Base-by-base conservation (phyloP, 495 filamentous ascomycete species). In the Penicillium bialowiezense region DNA sequence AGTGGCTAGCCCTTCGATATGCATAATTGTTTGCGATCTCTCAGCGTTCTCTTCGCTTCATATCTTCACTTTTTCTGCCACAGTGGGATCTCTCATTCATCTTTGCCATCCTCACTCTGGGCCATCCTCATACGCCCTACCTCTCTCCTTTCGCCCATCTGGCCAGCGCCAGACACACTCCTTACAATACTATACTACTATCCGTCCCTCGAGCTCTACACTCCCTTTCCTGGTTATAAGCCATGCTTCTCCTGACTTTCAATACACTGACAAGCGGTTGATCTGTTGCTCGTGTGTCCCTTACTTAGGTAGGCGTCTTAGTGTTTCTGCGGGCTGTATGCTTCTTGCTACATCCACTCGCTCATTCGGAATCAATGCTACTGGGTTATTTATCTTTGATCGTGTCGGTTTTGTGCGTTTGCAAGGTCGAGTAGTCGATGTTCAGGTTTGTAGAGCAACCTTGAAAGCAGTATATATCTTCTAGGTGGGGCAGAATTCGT, bases 201-300 rank as follows among this genome's bases (percentile, higher is more conserved):
- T 40, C 31, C 41, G 38, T 19, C 18, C 23, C 48, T 56, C 51
- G 46, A 41, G 28, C 38, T 47, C 28, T 24, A 64, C 60, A 55
- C 40, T 58, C 60, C 40, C 56, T 56, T 59, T 44, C 23, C 36
- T 24, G 52, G 46, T 41, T 57, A 41, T 42, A 32, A 39, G 41
- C 48, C 28, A 38, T 50, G 40, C 33, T 48, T 34, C 48, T 54
- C 37, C 48, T 54, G 52, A 48, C 50, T 43, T 47, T 40, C 50
- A 56, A 56, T 56, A 55, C 58, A 59, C 61, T 62, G 58, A 55
- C 52, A 44, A 61, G 54, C 58, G 60, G 54, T 61, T 54, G 58
- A 63, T 63, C 48, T 59, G 23, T 51, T 56, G 43, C 55, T 41
- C 35, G 32, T 44, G 37, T 51, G n/a, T n/a, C n/a, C n/a, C n/a